These are phyloP conservation scores for Naganishia friedmannii DNA, from an alignment of 768 basidiomycete species.

Conservation along the genomic window DNA sequence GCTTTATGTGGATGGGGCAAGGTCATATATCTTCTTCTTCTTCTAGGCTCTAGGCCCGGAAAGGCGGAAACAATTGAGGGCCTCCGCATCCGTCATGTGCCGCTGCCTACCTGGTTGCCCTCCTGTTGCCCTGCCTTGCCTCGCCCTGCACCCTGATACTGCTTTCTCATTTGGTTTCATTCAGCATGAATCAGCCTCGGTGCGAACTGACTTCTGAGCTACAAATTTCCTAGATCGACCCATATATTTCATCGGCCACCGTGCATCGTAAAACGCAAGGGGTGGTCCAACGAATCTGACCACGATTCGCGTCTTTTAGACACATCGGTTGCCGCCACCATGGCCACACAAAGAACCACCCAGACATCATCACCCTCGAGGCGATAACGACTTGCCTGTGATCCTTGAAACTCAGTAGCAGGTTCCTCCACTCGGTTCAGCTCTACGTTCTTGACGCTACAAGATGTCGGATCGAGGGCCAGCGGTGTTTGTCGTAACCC, in stretches of 20 bases:
- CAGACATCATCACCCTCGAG: not conserved
- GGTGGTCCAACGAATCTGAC: too few relatives aligned
- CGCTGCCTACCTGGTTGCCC: not conserved
- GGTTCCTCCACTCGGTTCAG: not conserved
- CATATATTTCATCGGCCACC: not conserved
- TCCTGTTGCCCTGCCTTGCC: too few relatives aligned
- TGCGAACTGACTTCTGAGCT: not conserved
- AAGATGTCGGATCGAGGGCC: not conserved
- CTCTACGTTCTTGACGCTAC: not conserved
- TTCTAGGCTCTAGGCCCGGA: too few relatives aligned
- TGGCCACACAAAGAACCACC: not conserved
- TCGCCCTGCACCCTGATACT: not conserved
- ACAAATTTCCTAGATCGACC: not conserved
- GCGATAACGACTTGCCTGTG: not conserved
- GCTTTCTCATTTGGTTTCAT: not conserved
- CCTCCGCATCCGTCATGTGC: not conserved
- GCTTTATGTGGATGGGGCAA: too few relatives aligned
- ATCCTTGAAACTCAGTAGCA: not conserved
- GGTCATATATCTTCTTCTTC: too few relatives aligned
- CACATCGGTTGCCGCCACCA: not conserved
- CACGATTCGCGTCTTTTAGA: not conserved
- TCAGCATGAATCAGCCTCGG: slow-evolving; percentile 13
- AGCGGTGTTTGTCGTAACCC: slow-evolving; percentile 44
- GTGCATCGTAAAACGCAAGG: too few relatives aligned
- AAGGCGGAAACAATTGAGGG: not conserved